Evolutionary conservation across 2,329 filamentous ascomycete species (phyloP), one percentile per base, ranked within the genome.

Genomic region (Botrytis squamosa): DNA sequence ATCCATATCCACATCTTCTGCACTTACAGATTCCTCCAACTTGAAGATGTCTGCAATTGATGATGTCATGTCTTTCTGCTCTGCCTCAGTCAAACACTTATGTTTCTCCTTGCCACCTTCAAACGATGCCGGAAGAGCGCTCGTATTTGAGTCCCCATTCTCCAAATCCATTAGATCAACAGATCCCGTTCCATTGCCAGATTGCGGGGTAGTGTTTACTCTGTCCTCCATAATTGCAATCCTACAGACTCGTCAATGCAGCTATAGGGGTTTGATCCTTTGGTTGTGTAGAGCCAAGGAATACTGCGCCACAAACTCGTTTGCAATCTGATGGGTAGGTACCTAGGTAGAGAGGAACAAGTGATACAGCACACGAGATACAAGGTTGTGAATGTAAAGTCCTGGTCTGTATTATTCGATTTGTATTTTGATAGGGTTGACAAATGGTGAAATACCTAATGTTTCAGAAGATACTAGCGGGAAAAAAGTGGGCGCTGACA

Each of bases 21-120:
- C 46, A 63, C 70, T 62, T 16, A 40, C 55, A 63, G 40, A 40
- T 33, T 76, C 76, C 42, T 78, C 76, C 29, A 75, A 63, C 44
- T 76, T 65, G 72, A 79, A 77, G 40, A 79, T 75, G 18, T 74
- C 71, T 36, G 73, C 52, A 69, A 79, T 75, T 29, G 65, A 75
- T 64, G 71, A 66, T 55, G 74, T 71, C 73, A 79, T 76, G 29
- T 66, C 67, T 38, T 33, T 65, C 66, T 76, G 73, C 55, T 75
- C 73, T 52, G 76, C 72, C 14, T 46, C 66, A 22, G 71, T 75
- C 29, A 77, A 44, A 8, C 46, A 52, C 20, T 67, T 22, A 18
- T 63, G 67, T 3, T 42, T 16, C 36, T 67, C 42, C 12, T 69
- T 55, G 22, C 36, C 70, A 36, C 38, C 44, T 36, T 52, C 38